Base-by-base conservation (phyloP, 2,329 filamentous ascomycete species). In the Penicillium sp. region DNA sequence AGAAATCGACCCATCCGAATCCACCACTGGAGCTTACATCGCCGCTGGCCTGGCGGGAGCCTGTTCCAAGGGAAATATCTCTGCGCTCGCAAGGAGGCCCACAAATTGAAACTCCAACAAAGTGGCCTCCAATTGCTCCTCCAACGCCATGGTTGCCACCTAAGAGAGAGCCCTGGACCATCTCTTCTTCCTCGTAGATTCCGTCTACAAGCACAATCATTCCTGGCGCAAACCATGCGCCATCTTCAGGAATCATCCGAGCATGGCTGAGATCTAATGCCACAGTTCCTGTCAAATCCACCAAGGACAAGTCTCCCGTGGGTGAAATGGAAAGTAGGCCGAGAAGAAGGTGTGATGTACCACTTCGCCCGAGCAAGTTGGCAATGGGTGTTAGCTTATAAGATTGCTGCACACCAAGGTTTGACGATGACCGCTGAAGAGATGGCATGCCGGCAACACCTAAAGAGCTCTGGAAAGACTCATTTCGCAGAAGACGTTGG, bases 171-270 rank as follows among this genome's bases (percentile, higher is more conserved):
- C 89, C 88, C 1, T 83, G 70, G 40, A 76, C 79, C 22, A 86
- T 88, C 64, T 93, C 92, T 69, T 97, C 93, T 75, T 98, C 95
- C 74, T 97, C 93, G 72, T 99, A 99, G n/a, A 94, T 88, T 6
- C 95, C 95, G 70, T 99, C 95, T 0, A 97, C 87, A 0, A 99
- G 84, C 3, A 98, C 91, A 52, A 99, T 91, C 93, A 98, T 98
- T 3, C 96, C 96, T 0, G 95, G 93, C 5, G 89, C 88, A 72
- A 97, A 97, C 90, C 93, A 99, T 4, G 91, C 89, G 26, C 91
- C 92, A 71, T 94, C 89, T 62, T 92, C 88, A 0, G 93, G 93
- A 58, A 97, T 89, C 14, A 90, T 87, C 25, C 88, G 87, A 0
- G 94, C 92, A 71, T 94, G 90, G 22, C 87, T 85, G 11, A 98